A percentile compares a stretch with the other conserved stretches of the same genome.
These are phyloP conservation scores for Suillus alpinus DNA, from an alignment of 768 basidiomycete genomes.

Conservation along the genomic window DNA sequence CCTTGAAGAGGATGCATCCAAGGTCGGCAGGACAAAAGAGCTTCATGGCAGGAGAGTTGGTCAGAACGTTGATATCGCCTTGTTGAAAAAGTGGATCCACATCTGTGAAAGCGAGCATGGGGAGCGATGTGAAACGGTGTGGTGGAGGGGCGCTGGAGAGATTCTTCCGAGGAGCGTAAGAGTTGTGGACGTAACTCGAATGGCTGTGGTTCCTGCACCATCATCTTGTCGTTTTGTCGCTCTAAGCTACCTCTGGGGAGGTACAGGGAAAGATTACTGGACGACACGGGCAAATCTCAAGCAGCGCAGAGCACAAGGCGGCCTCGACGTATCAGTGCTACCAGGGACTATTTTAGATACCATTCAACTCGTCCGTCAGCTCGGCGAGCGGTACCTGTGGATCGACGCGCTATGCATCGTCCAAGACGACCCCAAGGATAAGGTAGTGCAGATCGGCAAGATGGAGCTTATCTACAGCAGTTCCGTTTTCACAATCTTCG, in stretches of 20 bases:
- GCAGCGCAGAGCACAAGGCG: not conserved
- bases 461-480: conserved; percentile 9
- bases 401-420: conserved; percentile 12
- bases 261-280: conserved; percentile 6
- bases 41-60: conserved; percentile 10
- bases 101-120: conserved; percentile 1
- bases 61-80: not conserved
- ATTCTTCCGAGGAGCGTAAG: conserved; percentile 1
- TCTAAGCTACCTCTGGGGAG: conserved; percentile 12
- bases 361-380: conserved; percentile 5
- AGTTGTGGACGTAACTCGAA: conserved; percentile 4
- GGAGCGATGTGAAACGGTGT: conserved; percentile 1
- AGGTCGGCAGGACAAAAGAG: conserved; percentile 2
- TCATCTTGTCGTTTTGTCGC: conserved; percentile 7
- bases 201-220: conserved; percentile 6
- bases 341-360: conserved; percentile 7
- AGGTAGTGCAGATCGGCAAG: not conserved
- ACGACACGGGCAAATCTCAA: conserved; percentile 8
- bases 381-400: conserved; percentile 10
- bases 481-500: conserved; percentile 5
- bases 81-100: conserved; percentile 9
- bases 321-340: conserved; percentile 1
- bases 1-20: conserved; percentile 6
- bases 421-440: conserved; percentile 6
- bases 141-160: conserved; percentile 5